A percentile compares a stretch with the other conserved stretches of the same genome.
These are phyloP conservation scores for Chenopodium berlandieri DNA, from an alignment of 148 eudicot species.

Conservation along the genomic window DNA sequence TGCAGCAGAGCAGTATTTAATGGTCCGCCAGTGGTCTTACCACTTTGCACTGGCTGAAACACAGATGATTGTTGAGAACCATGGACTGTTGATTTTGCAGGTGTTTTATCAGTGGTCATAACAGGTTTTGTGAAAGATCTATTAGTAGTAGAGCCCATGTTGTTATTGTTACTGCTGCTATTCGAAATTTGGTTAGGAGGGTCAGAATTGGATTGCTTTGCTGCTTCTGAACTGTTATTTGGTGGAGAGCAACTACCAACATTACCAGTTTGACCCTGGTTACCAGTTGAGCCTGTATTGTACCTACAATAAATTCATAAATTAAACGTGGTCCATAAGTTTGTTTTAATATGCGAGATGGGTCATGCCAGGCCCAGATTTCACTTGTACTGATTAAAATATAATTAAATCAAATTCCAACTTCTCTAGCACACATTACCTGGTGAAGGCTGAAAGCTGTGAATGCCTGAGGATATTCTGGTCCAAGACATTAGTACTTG, in stretches of 20 bases:
- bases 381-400: not conserved
- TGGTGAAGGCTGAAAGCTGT: constrained; percentile 62
- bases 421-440: constrained; percentile 33
- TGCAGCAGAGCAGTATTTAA: constrained; percentile 17
- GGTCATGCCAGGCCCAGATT: not conserved
- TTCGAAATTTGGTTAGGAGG: constrained; percentile 55
- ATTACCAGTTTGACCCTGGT: constrained; percentile 54
- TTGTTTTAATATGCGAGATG: not conserved
- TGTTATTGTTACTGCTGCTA: constrained; percentile 67
- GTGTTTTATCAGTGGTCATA: constrained; percentile 32
- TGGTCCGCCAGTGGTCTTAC: constrained; percentile 24
- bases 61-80: constrained; percentile 36
- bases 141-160: constrained; percentile 69
- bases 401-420: not conserved
- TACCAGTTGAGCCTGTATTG: constrained; percentile 43
- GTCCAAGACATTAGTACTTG: constrained; percentile 29
- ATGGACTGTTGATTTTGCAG: constrained; percentile 39
- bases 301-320: constrained; percentile 44
- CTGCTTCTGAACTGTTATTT: constrained; percentile 61
- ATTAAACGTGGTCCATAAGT: not conserved
- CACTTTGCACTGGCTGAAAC: constrained; percentile 37
- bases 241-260: constrained; percentile 73
- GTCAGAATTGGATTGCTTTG: constrained; percentile 43
- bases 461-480: constrained; percentile 57
- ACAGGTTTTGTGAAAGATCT: constrained; percentile 40